A percentile compares a stretch with the other conserved stretches of the same genome.
Evolutionary conservation across 139 green algal genomes (phyloP).

Genomic region (Astrephomene gubernaculifera): DNA sequence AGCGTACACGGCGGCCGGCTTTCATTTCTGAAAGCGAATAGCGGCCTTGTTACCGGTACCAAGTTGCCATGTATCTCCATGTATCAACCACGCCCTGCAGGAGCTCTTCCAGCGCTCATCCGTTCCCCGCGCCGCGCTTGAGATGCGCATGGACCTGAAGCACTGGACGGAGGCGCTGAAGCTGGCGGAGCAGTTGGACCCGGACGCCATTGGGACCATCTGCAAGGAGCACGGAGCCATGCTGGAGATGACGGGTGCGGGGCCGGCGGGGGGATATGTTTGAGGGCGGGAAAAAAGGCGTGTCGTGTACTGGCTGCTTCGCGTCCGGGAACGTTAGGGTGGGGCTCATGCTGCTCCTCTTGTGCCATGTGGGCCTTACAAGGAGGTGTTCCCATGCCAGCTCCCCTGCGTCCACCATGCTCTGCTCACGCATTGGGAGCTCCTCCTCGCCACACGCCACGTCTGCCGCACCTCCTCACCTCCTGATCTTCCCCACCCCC

Average conservation of each 20-base stretch:
- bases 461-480: neutral
- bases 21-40: too few relatives aligned
- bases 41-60: neutral
- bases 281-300: too few relatives aligned
- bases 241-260: conserved; percentile 69
- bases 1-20: too few relatives aligned
- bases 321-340: too few relatives aligned
- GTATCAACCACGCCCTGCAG: conserved; percentile 45
- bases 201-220: conserved; percentile 57
- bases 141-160: conserved; percentile 84
- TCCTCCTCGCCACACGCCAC: too few relatives aligned
- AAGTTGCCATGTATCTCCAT: neutral
- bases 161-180: conserved; percentile 82
- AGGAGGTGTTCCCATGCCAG: too few relatives aligned
- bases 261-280: neutral
- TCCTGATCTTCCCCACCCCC: neutral
- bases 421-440: too few relatives aligned
- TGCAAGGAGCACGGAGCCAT: conserved; percentile 72
- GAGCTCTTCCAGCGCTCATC: conserved; percentile 77
- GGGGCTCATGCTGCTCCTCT: too few relatives aligned
- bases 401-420: too few relatives aligned
- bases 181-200: conserved; percentile 78
- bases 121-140: conserved; percentile 72
- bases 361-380: too few relatives aligned
- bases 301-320: neutral